phyloP scores from a whole-genome alignment of 1,284 basidiomycete genomes.

The Tilletia indica region DNA sequence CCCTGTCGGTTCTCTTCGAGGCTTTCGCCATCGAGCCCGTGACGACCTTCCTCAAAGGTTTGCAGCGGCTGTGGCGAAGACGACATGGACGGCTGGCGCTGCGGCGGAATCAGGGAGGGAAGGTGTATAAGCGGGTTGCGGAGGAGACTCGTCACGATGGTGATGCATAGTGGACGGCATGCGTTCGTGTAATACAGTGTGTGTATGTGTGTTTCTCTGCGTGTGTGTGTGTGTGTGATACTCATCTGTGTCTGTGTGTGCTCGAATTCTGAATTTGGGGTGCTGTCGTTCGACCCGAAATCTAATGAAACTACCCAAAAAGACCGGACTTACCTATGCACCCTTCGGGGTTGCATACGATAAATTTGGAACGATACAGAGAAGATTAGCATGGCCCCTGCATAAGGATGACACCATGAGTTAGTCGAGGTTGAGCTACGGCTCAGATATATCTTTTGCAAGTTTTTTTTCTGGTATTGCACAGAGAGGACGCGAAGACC shows the following conservation, averaged over 20 bases:
- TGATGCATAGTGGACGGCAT: constrained; percentile 23
- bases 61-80: constrained; percentile 28
- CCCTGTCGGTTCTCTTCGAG: constrained; percentile 75
- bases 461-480: no score
- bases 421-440: constrained; percentile 30
- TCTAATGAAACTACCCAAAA: not conserved
- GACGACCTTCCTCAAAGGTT: constrained; percentile 32
- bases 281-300: constrained; percentile 7
- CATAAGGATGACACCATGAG: constrained; percentile 50
- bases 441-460: constrained; percentile 20
- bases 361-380: constrained; percentile 57
- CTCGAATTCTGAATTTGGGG: not conserved
- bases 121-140: constrained; percentile 43
- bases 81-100: constrained; percentile 13
- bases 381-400: constrained; percentile 58
- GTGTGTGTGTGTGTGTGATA: no score
- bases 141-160: constrained; percentile 38
- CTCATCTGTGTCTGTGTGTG: no score
- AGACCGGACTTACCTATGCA: not conserved
- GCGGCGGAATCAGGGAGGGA: constrained; percentile 23
- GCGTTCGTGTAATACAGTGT: not conserved
- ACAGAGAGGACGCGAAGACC: no score
- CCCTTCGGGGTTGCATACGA: constrained; percentile 27
- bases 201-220: no score
- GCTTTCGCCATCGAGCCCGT: constrained; percentile 33